Evolutionary conservation across 768 basidiomycete genomes (phyloP).

Genomic region (Naganishia onofrii): DNA sequence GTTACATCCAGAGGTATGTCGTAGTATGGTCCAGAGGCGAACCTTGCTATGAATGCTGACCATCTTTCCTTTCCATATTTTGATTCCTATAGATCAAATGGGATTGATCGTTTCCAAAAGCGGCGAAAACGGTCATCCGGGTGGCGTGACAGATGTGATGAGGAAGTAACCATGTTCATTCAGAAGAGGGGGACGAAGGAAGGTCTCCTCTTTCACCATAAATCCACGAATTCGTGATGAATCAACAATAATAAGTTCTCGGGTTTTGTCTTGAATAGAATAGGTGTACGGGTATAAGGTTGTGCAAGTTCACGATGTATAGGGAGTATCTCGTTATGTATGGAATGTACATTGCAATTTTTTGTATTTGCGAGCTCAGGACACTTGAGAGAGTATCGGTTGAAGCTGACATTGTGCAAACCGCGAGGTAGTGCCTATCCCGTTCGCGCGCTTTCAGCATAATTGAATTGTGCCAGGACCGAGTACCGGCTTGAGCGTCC

Average conservation of each 20-base stretch:
- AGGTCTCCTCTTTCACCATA: not conserved
- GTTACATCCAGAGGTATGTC: constrained; percentile 68
- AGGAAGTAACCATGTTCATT: no score
- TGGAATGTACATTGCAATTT: not conserved
- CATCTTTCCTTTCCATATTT: not conserved
- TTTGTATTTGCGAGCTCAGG: no score
- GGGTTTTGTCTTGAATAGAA: not conserved
- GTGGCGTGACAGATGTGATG: no score
- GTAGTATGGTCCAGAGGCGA: not conserved
- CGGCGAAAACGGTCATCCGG: no score
- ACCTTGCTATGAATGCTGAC: not conserved
- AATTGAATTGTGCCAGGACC: no score
- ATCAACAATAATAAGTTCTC: not conserved
- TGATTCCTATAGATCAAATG: not conserved
- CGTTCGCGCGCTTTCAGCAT: not conserved
- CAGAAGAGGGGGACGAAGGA: no score
- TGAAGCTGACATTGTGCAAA: not conserved
- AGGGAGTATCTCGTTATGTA: not conserved
- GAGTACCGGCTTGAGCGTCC: no score
- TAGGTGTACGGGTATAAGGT: not conserved
- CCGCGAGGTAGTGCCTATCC: not conserved
- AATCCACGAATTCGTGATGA: not conserved
- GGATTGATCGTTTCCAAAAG: not conserved
- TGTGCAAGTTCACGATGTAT: not conserved
- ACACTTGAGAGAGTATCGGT: not conserved